Base-by-base conservation (phyloP, 345 rosid genomes). In the Camelina hispida region DNA sequence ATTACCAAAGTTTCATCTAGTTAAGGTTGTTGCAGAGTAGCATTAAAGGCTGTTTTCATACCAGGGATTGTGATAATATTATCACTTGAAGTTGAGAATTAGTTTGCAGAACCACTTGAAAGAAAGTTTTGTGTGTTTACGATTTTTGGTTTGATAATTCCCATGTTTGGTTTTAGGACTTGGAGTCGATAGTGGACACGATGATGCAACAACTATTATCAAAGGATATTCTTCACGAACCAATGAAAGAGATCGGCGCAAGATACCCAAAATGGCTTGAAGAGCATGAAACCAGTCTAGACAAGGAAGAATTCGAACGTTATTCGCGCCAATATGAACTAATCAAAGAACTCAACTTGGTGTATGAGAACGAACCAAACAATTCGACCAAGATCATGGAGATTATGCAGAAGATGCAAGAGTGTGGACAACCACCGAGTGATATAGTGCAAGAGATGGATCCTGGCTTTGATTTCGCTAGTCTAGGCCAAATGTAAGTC, bases 331-430 rank as follows among this genome's bases (percentile, higher is more conserved):
- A 96, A 53, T 72, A 88, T 69, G 86, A 88, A 74, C 89, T 96
- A 37, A 88, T 96, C 67, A 91, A 82, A 60, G 87, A 84, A 60
- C 97, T 96, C 59, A 91, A 88, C 70, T 86, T 74, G 71, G 98
- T 93, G 71, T 96, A 93, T 37, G 99, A 93, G 68, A 88, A 71
- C 13, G 98, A 96, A 57, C 87, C 97, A 20, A 79, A 73, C 67
- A 85, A 83, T 83, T 89, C 84, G 73, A 87, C 84, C 77, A 93
- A 83, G 88, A 91, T 96, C 28, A 85, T 88, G 56, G 97, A 93
- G 60, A 91, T 96, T 20, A 89, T 96, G 99, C 99, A 90, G 85
- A 93, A 90, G 78, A 93, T 96, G 99, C 99, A 96, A 83, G 99
- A 96, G 66, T 96, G 97, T 56, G 99, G 99, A 50, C 97, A 96